Conservation (phyloP, 306 rosid species). For the Astragalus membranaceus region DNA sequence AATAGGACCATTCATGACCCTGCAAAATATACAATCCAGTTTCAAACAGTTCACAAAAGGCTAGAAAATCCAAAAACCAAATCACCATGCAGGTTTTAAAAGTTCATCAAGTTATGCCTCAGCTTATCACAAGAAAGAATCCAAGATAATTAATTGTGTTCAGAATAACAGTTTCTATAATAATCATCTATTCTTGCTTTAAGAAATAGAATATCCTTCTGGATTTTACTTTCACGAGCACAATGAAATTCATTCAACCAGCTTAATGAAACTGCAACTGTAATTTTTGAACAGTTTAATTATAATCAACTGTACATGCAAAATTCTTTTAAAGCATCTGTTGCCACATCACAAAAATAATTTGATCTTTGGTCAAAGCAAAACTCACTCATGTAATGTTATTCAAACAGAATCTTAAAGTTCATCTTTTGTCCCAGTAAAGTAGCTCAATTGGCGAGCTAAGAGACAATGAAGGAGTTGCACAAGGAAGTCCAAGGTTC, state of each 20-base stretch:
- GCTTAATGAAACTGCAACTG: neutral
- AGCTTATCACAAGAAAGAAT: neutral
- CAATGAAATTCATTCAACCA: neutral
- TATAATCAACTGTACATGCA: neutral
- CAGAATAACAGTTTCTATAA: neutral
- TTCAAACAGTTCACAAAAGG: neutral
- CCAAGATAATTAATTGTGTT: neutral
- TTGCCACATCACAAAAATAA: too few relatives aligned
- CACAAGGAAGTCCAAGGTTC: too few relatives aligned
- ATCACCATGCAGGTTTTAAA: neutral
- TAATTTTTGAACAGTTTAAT: neutral
- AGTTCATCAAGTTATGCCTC: neutral
- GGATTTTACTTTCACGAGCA: neutral
- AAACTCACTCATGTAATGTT: too few relatives aligned
- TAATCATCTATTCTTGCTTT: constrained; percentile 1
- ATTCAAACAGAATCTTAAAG: too few relatives aligned
- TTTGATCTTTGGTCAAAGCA: too few relatives aligned
- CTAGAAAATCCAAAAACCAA: neutral
- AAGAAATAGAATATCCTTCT: neutral
- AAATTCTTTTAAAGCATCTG: neutral
- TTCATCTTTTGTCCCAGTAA: too few relatives aligned
- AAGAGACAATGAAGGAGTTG: too few relatives aligned
- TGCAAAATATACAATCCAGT: constrained; percentile 29
- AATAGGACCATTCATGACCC: constrained; percentile 89
- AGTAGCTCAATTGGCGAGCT: too few relatives aligned